A percentile compares a stretch with the other conserved stretches of the same genome.
These are phyloP conservation scores for Paramecium primaurelia DNA, from an alignment of 73 alveolate genomes.

Conservation along the genomic window DNA sequence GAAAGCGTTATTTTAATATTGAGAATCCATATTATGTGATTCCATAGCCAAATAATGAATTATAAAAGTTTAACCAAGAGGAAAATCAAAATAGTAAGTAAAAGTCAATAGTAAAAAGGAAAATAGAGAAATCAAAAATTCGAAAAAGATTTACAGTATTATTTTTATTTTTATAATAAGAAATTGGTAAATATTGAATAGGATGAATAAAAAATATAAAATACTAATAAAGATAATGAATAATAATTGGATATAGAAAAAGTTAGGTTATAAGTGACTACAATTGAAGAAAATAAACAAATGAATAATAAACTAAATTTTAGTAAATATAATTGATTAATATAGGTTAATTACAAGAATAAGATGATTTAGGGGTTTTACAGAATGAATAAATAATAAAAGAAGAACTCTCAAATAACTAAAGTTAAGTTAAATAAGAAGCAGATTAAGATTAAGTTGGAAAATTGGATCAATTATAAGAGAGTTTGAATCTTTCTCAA, in stretches of 20 bases:
- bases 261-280: not conserved
- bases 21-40: slow-evolving; percentile 32
- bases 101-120: not conserved
- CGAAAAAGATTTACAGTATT: not conserved
- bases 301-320: not conserved
- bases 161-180: not conserved
- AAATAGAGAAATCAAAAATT: not conserved
- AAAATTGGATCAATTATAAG: not conserved
- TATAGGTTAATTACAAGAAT: not conserved
- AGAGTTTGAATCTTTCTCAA: not conserved
- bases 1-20: not conserved
- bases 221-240: not conserved
- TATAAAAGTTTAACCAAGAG: not conserved
- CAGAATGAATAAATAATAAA: not conserved
- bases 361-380: not conserved
- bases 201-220: not conserved
- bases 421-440: not conserved
- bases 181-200: not conserved
- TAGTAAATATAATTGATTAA: not conserved
- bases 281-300: not conserved
- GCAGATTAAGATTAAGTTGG: not conserved
- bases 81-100: not conserved
- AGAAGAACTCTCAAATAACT: not conserved
- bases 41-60: not conserved
- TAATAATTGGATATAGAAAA: not conserved